phyloP scores from a whole-genome alignment of 495 filamentous ascomycete genomes.

The Penicillium antarcticum region DNA sequence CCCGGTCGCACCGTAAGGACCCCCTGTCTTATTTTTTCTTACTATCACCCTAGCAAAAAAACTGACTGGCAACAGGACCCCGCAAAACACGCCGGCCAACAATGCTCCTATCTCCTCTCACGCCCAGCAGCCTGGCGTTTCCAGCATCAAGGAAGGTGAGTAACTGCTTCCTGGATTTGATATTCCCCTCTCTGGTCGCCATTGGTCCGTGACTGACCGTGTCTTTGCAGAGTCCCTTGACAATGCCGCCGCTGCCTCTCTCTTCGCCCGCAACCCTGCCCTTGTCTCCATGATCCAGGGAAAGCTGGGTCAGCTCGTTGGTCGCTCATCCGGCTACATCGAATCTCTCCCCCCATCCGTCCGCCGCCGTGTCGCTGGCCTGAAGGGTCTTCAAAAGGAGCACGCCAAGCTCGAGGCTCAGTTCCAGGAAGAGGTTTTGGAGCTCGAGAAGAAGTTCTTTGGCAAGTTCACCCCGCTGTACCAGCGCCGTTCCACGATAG shows the following conservation, averaged over 20 bases:
- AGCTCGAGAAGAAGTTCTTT: constrained; percentile 99
- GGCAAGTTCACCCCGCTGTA: constrained; percentile 98
- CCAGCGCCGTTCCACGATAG: constrained; percentile 86
- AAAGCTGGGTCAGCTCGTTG: constrained; percentile 88
- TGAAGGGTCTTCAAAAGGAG: constrained; percentile 98
- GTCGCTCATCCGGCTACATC: constrained; percentile 94
- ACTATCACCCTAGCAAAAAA: constrained; percentile 16
- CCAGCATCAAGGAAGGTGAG: constrained; percentile 96
- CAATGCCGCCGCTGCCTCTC: constrained; percentile 77
- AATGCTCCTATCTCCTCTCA: constrained; percentile 97
- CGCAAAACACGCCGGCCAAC: constrained; percentile 91
- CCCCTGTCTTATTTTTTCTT: constrained; percentile 9
- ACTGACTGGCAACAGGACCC: constrained; percentile 60
- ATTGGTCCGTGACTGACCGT: constrained; percentile 11
- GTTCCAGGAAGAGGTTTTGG: constrained; percentile 96
- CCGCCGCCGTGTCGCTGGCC: constrained; percentile 85
- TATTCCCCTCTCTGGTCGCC: constrained; percentile 9
- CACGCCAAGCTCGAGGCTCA: constrained; percentile 96
- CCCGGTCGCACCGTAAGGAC: constrained; percentile 76
- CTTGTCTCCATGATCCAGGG: constrained; percentile 96
- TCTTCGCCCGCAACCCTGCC: constrained; percentile 91
- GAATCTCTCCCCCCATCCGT: constrained; percentile 88
- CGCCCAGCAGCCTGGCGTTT: constrained; percentile 89
- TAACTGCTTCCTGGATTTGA: constrained; percentile 7
- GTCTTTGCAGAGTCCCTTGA: constrained; percentile 75